phyloP scores from a whole-genome alignment of 768 basidiomycete genomes.

The Termitomyces sp. region DNA sequence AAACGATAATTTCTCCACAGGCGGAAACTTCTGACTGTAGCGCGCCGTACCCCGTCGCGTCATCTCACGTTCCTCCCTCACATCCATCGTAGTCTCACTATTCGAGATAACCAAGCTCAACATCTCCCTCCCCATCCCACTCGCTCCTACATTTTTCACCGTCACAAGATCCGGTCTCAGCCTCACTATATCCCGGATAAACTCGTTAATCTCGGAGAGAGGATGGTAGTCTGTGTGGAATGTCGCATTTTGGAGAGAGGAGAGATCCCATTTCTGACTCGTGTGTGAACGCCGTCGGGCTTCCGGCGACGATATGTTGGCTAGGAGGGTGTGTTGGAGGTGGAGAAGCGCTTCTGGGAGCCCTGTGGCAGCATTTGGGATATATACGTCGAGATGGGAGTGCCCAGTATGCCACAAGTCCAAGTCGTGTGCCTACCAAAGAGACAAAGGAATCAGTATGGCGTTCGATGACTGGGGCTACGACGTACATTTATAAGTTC shows the following conservation, averaged over 20 bases:
- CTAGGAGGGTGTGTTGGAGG: constrained; percentile 6
- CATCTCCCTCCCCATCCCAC: constrained; percentile 55
- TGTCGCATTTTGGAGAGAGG: constrained; percentile 28
- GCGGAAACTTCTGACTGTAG: constrained; percentile 10
- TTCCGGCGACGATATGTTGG: constrained; percentile 13
- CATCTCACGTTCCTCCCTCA: constrained; percentile 3
- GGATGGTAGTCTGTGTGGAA: constrained; percentile 50
- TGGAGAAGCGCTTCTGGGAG: constrained; percentile 11
- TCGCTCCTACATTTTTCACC: constrained; percentile 49
- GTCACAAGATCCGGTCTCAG: constrained; percentile 40
- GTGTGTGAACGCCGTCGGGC: background rate
- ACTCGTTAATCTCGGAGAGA: constrained; percentile 43
- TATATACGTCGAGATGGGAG: constrained; percentile 46
- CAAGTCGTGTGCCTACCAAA: constrained; percentile 32
- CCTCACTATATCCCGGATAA: constrained; percentile 41
- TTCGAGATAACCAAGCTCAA: constrained; percentile 43
- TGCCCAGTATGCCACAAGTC: constrained; percentile 47
- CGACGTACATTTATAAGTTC: constrained; percentile 7
- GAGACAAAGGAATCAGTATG: background rate
- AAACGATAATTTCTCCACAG: background rate
- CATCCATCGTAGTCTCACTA: background rate
- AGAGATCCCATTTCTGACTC: constrained; percentile 25
- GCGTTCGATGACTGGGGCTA: background rate
- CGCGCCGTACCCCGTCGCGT: background rate
- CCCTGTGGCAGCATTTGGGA: background rate